A percentile compares a stretch with the other conserved stretches of the same genome.
Evolutionary conservation across 2,329 filamentous ascomycete species (phyloP).

Genomic region (Paracoccidioides lutzii): DNA sequence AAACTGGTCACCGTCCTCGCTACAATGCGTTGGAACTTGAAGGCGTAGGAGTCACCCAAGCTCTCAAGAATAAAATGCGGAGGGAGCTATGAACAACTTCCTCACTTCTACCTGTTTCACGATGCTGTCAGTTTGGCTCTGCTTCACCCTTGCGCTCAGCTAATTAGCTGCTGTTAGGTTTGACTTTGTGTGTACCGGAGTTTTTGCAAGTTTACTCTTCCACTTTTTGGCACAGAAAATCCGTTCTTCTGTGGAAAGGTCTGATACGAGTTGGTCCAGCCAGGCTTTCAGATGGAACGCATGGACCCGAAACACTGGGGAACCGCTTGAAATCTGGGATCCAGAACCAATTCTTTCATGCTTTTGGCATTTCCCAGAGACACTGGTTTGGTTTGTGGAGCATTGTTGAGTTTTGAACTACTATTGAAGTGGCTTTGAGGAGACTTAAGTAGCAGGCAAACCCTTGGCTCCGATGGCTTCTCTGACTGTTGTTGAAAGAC

Average conservation of each 20-base stretch:
- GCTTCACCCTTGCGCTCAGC: no score
- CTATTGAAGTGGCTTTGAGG: conserved; percentile 1
- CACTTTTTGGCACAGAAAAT: no score
- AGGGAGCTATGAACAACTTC: not conserved
- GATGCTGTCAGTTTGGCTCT: no score
- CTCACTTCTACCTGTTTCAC: no score
- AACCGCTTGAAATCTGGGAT: not conserved
- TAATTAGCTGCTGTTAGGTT: no score
- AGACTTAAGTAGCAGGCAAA: not conserved
- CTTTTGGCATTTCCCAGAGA: not conserved
- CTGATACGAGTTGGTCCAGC: not conserved
- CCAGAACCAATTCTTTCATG: not conserved
- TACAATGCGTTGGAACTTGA: not conserved
- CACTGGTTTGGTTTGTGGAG: not conserved
- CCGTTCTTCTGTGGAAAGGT: no score
- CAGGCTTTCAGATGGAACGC: not conserved
- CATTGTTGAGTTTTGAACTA: not conserved
- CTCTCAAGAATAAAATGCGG: not conserved
- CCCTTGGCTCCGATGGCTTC: not conserved
- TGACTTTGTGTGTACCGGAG: no score
- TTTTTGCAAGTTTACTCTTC: no score
- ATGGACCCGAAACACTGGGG: not conserved
- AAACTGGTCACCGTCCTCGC: not conserved
- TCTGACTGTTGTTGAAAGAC: not conserved
- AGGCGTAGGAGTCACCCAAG: not conserved